Evolutionary conservation across 2,329 filamentous ascomycete genomes (phyloP).

Genomic region (Alternaria arborescens): DNA sequence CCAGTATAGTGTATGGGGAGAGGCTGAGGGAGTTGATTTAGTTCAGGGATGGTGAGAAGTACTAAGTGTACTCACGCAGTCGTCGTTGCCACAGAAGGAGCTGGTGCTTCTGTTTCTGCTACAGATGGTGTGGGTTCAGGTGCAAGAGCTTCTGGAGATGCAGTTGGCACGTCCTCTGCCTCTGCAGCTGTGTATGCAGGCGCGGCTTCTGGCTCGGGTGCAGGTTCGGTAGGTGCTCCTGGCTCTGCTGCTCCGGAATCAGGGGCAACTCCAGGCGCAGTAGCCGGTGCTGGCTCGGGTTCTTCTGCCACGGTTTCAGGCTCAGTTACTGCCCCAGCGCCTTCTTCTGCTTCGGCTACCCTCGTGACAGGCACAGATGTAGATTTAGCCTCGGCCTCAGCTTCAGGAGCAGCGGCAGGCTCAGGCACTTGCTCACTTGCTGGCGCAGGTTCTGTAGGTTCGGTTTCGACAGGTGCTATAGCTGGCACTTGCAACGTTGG

Average conservation of each 20-base stretch:
- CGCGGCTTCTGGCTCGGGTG: neutral
- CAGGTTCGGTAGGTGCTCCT: neutral
- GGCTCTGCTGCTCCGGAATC: neutral
- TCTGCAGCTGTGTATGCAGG: slow-evolving; percentile 4
- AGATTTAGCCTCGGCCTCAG: neutral
- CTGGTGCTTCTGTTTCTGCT: neutral
- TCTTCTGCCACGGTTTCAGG: neutral
- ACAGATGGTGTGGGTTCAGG: neutral
- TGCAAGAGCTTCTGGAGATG: neutral
- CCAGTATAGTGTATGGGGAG: neutral
- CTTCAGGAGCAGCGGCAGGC: neutral
- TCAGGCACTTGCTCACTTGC: neutral
- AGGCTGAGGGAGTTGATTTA: neutral
- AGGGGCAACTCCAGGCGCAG: neutral
- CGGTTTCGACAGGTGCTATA: slow-evolving; percentile 3
- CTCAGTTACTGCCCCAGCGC: neutral
- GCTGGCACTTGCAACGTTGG: slow-evolving; percentile 8
- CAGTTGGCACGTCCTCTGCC: neutral
- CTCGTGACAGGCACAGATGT: neutral
- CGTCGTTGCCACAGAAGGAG: slow-evolving; percentile 12
- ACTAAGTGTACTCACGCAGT: slow-evolving; percentile 6
- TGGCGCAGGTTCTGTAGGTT: slow-evolving; percentile 1
- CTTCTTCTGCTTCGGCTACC: neutral
- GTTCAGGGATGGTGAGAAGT: neutral
- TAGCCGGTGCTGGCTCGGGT: neutral